phyloP scores from a whole-genome alignment of 768 basidiomycete genomes.

The Phanerodontia chrysosporium region DNA sequence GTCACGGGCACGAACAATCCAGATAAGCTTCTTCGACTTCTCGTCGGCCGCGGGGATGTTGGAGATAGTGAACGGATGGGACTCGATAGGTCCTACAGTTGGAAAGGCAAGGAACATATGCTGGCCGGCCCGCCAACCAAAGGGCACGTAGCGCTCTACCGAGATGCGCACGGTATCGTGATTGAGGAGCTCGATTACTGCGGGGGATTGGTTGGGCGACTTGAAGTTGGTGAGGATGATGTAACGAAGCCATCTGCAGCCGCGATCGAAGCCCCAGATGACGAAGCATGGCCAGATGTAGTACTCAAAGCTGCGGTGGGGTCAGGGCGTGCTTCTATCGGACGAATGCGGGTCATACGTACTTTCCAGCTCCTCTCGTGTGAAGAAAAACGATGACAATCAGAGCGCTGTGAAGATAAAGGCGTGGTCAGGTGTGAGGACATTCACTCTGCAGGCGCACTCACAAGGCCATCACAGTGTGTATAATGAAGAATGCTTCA shows the following conservation, averaged over 20 bases:
- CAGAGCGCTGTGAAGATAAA: conserved; percentile 32
- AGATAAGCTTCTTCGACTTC: conserved; percentile 38
- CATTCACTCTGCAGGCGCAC: conserved; percentile 5
- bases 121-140: conserved; percentile 46
- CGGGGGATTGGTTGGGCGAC: conserved; percentile 28
- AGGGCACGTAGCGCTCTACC: conserved; percentile 32
- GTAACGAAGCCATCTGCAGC: conserved; percentile 35
- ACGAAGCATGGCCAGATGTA: conserved; percentile 45
- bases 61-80: conserved; percentile 48
- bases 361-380: conserved; percentile 25
- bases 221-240: conserved; percentile 35
- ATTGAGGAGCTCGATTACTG: conserved; percentile 37
- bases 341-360: conserved; percentile 1
- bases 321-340: too few species aligned
- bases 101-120: conserved; percentile 46
- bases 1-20: conserved; percentile 46
- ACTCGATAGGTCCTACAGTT: conserved; percentile 40
- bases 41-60: conserved; percentile 32
- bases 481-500: conserved; percentile 32
- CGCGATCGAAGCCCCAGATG: conserved; percentile 45
- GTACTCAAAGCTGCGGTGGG: conserved; percentile 26
- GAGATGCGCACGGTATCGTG: conserved; percentile 42
- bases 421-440: neutral
- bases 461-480: conserved; percentile 25
- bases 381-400: conserved; percentile 34